Conservation (phyloP, 805 yeast genomes). For the Clavispora asparagi region DNA sequence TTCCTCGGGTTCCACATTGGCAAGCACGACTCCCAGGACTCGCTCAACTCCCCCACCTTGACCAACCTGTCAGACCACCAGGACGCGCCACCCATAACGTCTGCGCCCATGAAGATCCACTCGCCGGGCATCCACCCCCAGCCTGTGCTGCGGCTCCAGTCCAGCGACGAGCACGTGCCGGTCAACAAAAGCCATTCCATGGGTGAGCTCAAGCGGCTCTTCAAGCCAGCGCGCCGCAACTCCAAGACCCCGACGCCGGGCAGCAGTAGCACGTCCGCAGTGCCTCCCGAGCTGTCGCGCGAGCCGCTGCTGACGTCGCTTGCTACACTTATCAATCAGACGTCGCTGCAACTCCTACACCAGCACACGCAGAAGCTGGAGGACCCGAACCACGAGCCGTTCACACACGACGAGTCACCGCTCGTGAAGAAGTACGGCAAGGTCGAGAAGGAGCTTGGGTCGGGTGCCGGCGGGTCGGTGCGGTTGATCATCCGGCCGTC, state of each 20-base stretch:
- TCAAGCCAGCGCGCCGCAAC: conserved; percentile 49
- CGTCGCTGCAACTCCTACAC: conserved; percentile 15
- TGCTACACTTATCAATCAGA: conserved; percentile 15
- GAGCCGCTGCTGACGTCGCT: conserved; percentile 15
- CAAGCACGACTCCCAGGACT: conserved; percentile 35
- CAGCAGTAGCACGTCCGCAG: background rate
- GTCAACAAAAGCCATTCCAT: conserved; percentile 45
- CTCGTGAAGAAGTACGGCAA: conserved; percentile 59
- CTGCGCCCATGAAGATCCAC: conserved; percentile 1
- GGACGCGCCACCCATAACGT: conserved; percentile 2
- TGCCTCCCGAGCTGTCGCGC: conserved; percentile 4
- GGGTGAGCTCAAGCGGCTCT: conserved; percentile 69
- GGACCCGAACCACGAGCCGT: conserved; percentile 12
- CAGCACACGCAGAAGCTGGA: conserved; percentile 18
- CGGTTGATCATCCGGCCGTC: conserved; percentile 61
- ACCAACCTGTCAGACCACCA: conserved; percentile 29
- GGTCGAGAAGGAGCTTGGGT: conserved; percentile 69
- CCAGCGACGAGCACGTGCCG: conserved; percentile 20
- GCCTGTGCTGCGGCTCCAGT: conserved; percentile 5
- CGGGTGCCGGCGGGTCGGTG: conserved; percentile 90
- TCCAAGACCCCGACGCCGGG: conserved; percentile 9
- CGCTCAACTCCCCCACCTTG: conserved; percentile 30
- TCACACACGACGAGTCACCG: conserved; percentile 19
- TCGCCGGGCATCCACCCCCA: conserved; percentile 8
- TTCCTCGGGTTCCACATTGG: conserved; percentile 40